Base-by-base conservation (phyloP, 75 land plant species). In the Picea sitchensis region DNA sequence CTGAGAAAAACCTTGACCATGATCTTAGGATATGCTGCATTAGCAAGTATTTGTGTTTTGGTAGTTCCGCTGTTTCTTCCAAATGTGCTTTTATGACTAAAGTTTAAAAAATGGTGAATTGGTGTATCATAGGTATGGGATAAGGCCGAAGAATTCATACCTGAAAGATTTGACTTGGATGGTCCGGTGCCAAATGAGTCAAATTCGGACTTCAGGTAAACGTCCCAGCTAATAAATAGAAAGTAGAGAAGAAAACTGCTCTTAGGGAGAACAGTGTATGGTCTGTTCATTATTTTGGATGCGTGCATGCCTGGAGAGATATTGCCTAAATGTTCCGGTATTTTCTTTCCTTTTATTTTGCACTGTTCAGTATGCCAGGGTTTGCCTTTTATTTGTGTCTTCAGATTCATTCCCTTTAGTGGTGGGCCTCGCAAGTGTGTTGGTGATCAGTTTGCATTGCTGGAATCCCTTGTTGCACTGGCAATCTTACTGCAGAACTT, bases 371-470 rank as follows among this genome's bases (percentile, higher is more conserved):
- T 44, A 71, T 75, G 36, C 23, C 60, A 30, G 60, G 7, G 59
- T 75, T 75, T 57, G 51, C 54, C 14, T 57, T 74, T 31, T 23
- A 44, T 75, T 58, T 54, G n/a, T 75, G 44, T 83, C 73, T 81
- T 62, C 63, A 98, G 99, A 78, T 98, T 89, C 82, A 95, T 98
- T 58, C 99, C 99, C 18, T 98, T 98, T 83, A 93, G 99, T 77
- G 99, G 99, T 76, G 99, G 99, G 6, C 98, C 98, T 6, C 93
- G 99, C 0, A 98, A 98, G 81, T 98, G 99, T 87, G 96, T 98
- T 41, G 99, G 99, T 30, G 99, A 98, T 81, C 98, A 95, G 73
- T 98, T 98, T 92, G 99, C 99, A 26, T 63, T 96, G 90, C 91
- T 98, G 67, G 95, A 95, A 83, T 90, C 96, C 32, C 87, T 87